Percentiles rank a stretch among this genome's conserved stretches.
phyloP scores from a whole-genome alignment of 2,329 filamentous ascomycete species.

The Xylariaceae sp. region DNA sequence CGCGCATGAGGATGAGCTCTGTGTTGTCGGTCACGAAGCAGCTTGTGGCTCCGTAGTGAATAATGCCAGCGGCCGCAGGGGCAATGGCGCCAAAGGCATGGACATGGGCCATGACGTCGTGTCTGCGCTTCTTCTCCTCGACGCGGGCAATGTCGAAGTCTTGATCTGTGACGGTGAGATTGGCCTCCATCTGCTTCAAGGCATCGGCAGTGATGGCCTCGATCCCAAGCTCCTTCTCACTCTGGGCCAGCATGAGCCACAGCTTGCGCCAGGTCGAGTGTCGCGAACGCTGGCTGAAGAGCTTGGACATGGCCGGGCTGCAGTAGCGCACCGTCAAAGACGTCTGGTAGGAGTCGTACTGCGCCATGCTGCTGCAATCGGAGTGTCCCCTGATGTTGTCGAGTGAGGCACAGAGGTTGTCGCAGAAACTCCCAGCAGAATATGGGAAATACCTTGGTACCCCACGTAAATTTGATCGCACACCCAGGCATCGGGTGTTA shows the following conservation, averaged over 20 bases:
- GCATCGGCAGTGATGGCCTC: slow-evolving; percentile 68
- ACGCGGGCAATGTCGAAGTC: slow-evolving; percentile 72
- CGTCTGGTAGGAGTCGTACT: slow-evolving; percentile 61
- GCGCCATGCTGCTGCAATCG: neutral
- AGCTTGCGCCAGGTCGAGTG: slow-evolving; percentile 73
- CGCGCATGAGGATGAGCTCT: slow-evolving; percentile 73
- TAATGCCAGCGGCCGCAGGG: slow-evolving; percentile 62
- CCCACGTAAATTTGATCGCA: too few species aligned
- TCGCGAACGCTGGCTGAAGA: slow-evolving; percentile 76
- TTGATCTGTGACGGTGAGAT: slow-evolving; percentile 71
- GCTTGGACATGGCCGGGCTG: slow-evolving; percentile 69
- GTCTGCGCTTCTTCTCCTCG: slow-evolving; percentile 69
- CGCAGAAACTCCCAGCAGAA: too few species aligned
- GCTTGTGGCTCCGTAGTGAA: slow-evolving; percentile 64
- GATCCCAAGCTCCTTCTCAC: slow-evolving; percentile 77
- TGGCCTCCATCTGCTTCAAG: slow-evolving; percentile 71
- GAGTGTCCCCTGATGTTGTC: too few species aligned
- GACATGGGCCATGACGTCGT: slow-evolving; percentile 65
- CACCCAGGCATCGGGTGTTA: too few species aligned
- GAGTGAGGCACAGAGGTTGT: too few species aligned
- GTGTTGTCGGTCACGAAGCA: slow-evolving; percentile 59
- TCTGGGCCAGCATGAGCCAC: slow-evolving; percentile 82
- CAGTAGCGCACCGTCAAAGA: slow-evolving; percentile 71
- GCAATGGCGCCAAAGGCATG: slow-evolving; percentile 66
- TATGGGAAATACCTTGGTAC: too few species aligned